Evolutionary conservation across 768 basidiomycete genomes (phyloP).

Genomic region (Baorangia bicolor): DNA sequence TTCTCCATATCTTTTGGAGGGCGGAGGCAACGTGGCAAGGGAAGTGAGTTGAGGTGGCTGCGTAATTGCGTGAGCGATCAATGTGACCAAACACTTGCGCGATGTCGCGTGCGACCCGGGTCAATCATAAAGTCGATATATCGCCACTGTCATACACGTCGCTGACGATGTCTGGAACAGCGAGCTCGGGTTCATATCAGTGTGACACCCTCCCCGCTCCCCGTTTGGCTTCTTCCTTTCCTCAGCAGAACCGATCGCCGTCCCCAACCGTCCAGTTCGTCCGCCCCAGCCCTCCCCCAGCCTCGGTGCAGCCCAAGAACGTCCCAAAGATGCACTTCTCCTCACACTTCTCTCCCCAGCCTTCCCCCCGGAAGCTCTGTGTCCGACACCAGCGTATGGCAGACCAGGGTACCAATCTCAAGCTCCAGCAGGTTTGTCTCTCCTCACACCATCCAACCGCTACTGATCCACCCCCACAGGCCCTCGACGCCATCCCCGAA

Average conservation of each 20-base stretch:
- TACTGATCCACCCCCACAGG: slow-evolving; percentile 46
- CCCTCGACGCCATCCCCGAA: slow-evolving; percentile 84
- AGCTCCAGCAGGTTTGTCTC: slow-evolving; percentile 74
- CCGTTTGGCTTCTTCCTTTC: slow-evolving; percentile 40
- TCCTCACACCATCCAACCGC: neutral
- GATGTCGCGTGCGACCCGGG: slow-evolving; percentile 35
- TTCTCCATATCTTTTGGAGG: too few relatives aligned
- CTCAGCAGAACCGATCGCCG: neutral
- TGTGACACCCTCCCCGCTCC: slow-evolving; percentile 76
- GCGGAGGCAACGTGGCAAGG: too few relatives aligned
- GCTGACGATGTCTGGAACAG: slow-evolving; percentile 19
- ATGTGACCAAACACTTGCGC: slow-evolving; percentile 21
- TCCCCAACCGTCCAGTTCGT: slow-evolving; percentile 22
- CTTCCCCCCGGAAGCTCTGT: slow-evolving; percentile 70
- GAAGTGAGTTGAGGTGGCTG: slow-evolving; percentile 14
- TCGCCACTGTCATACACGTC: too few relatives aligned
- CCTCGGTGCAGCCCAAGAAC: neutral
- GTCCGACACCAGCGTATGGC: slow-evolving; percentile 95
- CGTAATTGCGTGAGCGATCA: slow-evolving; percentile 15
- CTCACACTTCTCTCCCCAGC: slow-evolving; percentile 22
- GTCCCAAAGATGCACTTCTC: neutral
- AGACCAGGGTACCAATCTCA: slow-evolving; percentile 89
- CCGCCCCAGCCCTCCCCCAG: neutral
- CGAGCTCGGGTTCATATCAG: slow-evolving; percentile 38
- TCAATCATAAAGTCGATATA: slow-evolving; percentile 2